Base-by-base conservation (phyloP, 805 yeast genomes). In the Kodamaea sagamina region DNA sequence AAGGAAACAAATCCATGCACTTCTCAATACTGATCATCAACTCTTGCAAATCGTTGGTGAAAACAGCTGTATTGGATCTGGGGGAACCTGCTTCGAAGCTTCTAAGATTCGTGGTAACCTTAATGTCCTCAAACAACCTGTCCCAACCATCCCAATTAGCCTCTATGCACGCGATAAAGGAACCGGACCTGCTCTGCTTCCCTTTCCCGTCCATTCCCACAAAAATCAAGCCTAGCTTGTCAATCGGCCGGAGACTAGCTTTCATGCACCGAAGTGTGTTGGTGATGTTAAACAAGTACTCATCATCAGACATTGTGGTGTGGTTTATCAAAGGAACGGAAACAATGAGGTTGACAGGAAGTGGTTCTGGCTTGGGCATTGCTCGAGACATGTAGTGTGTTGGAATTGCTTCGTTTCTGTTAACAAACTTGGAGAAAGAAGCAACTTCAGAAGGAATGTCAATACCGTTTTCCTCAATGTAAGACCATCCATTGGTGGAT, bases 101-200 rank as follows among this genome's bases (percentile, higher is more conserved):
- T 35, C 46, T 48, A 3, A 47, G 15, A 43, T 56, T 56, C 13
- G 59, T 42, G 18, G 49, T 50, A 9, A 70, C 62, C 28, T 60
- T 52, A 6, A 76, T 44, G 7, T 63, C 70, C n/a, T 61, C 57
- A 17, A 75, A 51, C 16, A 77, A 51, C 3, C 67, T 68, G 25
- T 63, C 62, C 79, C 82, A 76, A 1, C 79, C 79, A 9, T 63
- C 58, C 82, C 82, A 78, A 3, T 50, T 49, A 10, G 67, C 57
- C 12, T 61, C 56, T 0, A 71, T 65, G 53, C 75, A 69, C 3
- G 82, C 82, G 32, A 74, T 59, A 48, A 70, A 78, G 1, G 76
- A 67, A 0, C 78, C 75, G 24, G 51, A 51, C 18, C 61, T 55
- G 6, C 68, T 63, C n/a, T 59, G 55, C 26, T 42, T 47, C 6